phyloP scores from a whole-genome alignment of 2,329 filamentous ascomycete species.

The Pseudocercospora musae region DNA sequence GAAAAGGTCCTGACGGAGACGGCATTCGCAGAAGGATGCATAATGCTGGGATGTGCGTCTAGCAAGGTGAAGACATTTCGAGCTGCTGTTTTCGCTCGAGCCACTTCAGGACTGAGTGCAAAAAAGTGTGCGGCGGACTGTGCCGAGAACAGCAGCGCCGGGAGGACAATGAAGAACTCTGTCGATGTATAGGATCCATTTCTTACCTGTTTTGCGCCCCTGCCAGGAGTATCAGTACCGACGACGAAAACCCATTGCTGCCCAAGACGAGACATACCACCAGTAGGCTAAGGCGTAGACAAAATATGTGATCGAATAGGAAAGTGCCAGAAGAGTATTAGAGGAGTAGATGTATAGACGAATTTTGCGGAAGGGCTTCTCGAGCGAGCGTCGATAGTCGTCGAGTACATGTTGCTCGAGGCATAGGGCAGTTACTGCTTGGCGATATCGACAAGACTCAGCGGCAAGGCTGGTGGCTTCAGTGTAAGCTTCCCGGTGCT shows the following conservation, averaged over 20 bases:
- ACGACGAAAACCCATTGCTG: too few species aligned
- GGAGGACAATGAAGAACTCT: constrained; percentile 47
- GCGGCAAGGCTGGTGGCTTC: constrained; percentile 63
- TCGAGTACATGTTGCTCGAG: constrained; percentile 40
- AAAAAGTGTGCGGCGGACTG: constrained; percentile 48
- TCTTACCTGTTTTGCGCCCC: constrained; percentile 43
- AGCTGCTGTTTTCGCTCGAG: constrained; percentile 45
- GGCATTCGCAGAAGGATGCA: constrained; percentile 3
- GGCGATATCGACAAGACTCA: constrained; percentile 64
- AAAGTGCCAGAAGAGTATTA: constrained; percentile 45
- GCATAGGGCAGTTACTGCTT: constrained; percentile 52
- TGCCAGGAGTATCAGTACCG: constrained; percentile 5
- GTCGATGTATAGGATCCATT: constrained; percentile 41
- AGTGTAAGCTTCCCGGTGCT: constrained; percentile 62
- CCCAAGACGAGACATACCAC: constrained; percentile 36
- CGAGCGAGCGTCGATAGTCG: constrained; percentile 39
- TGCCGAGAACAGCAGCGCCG: constrained; percentile 46
- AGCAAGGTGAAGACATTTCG: constrained; percentile 44
- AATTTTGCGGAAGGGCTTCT: constrained; percentile 41
- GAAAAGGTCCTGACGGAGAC: neutral
- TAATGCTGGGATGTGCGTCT: constrained; percentile 40
- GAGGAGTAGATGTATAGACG: constrained; percentile 40
- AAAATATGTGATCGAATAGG: constrained; percentile 47
- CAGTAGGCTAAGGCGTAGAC: constrained; percentile 50
- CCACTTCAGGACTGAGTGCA: constrained; percentile 46